Base-by-base conservation (phyloP, 2,329 filamentous ascomycete species). In the Chrysosporium queenslandicum region DNA sequence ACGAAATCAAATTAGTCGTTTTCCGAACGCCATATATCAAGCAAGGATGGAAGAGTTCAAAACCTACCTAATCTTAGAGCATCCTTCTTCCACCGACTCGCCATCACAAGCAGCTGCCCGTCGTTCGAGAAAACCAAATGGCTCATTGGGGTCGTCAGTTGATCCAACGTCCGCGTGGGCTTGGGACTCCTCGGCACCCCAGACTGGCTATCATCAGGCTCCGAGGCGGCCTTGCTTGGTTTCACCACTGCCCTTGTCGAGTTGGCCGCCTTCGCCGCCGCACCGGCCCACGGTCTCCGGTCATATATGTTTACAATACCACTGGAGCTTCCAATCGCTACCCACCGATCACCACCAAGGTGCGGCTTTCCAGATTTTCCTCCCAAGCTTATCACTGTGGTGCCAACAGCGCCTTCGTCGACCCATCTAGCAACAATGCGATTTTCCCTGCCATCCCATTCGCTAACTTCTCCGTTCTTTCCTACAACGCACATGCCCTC, bases 301-400 rank as follows among this genome's bases (percentile, higher is more conserved):
- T 97, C 88, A 72, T 98, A 98, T 56, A 98, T 77, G 68, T 97
- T 97, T 53, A 94, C 82, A 53, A 98, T 86, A 54, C 92, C 92
- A 56, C 82, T 89, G 58, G 81, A 86, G 54, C 85, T 90, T 9
- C 92, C 92, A 40, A 96, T 75, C 0, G 87, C 89, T 12, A 96
- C 81, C 89, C 90, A 98, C 53, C 87, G 78, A 68, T 95, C 87
- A 3, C 83, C 83, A 23, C 90, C 91, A 3, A 78, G 58, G 40
- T 67, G 62, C 8, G 61, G 56, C 8, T 67, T 65, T 12, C 66
- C 67, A 1, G 65, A 66, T 11, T 63, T 62, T 3, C 72, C 73
- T 40, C 92, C 91, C 2, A 97, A 77, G 2, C 82, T 80, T 50
- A 98, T 73, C 16, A 87, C 85, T 0, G 89, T 94, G 11, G 85